Base-by-base conservation (phyloP, 768 basidiomycete genomes). In the Cystobasidium tubakii region DNA sequence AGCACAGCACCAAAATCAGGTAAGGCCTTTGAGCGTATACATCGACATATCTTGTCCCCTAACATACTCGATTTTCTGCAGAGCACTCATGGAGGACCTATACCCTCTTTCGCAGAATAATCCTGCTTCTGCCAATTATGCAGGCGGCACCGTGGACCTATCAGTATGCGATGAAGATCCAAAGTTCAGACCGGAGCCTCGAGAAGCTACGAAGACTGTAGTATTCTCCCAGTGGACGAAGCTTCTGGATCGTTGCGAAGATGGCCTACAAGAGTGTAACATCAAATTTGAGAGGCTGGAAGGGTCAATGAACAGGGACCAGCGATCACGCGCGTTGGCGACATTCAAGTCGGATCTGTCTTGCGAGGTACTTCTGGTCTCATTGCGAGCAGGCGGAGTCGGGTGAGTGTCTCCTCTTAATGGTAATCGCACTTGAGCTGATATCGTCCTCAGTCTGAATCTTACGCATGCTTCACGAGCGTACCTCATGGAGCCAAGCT, bases 291-390 rank as follows among this genome's bases (percentile, higher is more conserved):
- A 93, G 77, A 88, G 96, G 63, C 83, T 99, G 53, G 96, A 99
- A 81, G 96, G 96, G 0, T 93, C 92, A 1, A 99, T 99, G 96
- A 94, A 90, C 80, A 89, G 95, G 62, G 94, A 96, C 66, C 93
- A 95, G 69, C 88, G 96, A 21, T 89, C 88, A 15, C 86, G 86
- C 69, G 91, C 96, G 1, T 94, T 97, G 90, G 92, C 96, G 19
- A 87, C 89, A 1, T 84, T 99, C 73, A 94, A 93, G 82, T 85
- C 86, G 76, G 93, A 99, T 79, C 92, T 92, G 17, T 84, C 84
- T 29, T 91, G 91, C 79, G 96, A 99, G 83, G 91, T 99, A 19
- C 84, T 99, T 50, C 85, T 99, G 36, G 94, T 99, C 78, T 96
- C 93, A 80, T 84, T 98, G 77, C 90, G 95, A 79, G 96, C 96